Percentiles rank a stretch among this genome's conserved stretches.
phyloP scores from a whole-genome alignment of 148 eudicot species.

The Cornus florida region DNA sequence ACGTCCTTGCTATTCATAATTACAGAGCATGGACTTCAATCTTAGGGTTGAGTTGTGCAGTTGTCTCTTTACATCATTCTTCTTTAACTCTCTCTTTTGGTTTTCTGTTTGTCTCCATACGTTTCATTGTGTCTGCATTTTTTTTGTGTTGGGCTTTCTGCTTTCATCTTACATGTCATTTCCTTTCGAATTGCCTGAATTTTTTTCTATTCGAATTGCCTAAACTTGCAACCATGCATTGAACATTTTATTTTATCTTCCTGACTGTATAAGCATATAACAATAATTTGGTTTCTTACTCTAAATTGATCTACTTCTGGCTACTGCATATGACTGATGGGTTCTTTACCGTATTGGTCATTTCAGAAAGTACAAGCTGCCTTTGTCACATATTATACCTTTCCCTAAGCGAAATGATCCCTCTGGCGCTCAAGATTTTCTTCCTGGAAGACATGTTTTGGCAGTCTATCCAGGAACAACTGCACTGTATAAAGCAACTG shows the following conservation, averaged over 20 bases:
- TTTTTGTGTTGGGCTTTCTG: too few relatives aligned
- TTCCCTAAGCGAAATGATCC: conserved; percentile 83
- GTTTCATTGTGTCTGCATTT: too few relatives aligned
- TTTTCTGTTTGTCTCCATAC: too few relatives aligned
- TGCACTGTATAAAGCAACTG: conserved; percentile 95
- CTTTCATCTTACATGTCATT: too few relatives aligned
- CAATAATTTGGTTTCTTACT: not conserved
- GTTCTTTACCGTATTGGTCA: conserved; percentile 3
- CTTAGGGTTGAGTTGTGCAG: too few relatives aligned
- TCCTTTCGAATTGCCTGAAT: too few relatives aligned
- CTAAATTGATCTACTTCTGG: not conserved
- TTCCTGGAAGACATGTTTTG: conserved; percentile 76
- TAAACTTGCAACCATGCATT: too few relatives aligned
- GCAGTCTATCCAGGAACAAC: conserved; percentile 97
- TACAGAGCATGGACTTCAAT: too few relatives aligned
- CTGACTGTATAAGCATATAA: not conserved
- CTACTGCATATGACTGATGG: not conserved
- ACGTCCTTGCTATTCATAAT: too few relatives aligned
- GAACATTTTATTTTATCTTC: not conserved
- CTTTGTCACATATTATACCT: conserved; percentile 80
- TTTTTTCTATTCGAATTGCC: too few relatives aligned
- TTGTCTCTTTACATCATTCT: too few relatives aligned
- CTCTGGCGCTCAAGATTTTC: conserved; percentile 67
- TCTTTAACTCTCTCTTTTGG: too few relatives aligned
- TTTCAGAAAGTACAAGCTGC: conserved; percentile 83